Percentiles rank a stretch among this genome's conserved stretches.
These are phyloP conservation scores for Daldinia decipiens DNA, from an alignment of 495 filamentous ascomycete genomes.

Conservation along the genomic window DNA sequence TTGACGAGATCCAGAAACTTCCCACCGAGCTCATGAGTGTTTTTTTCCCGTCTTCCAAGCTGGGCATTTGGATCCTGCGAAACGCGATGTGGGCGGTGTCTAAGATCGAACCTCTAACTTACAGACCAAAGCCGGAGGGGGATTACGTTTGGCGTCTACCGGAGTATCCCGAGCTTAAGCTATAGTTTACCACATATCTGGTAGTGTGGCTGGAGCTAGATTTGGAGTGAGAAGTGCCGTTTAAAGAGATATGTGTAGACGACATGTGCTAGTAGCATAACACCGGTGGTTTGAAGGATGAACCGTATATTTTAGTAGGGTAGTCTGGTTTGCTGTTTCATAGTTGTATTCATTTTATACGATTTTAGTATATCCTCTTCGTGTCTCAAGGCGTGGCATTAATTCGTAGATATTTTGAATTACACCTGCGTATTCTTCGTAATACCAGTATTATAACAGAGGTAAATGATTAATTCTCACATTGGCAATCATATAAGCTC, in stretches of 20 bases:
- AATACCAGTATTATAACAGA: too few species aligned
- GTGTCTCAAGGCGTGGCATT: too few species aligned
- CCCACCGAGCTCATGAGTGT: slow-evolving; percentile 19
- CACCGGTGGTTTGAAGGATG: too few species aligned
- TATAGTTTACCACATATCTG: neutral
- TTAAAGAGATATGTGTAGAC: too few species aligned
- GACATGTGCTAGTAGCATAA: too few species aligned
- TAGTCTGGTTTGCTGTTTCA: neutral
- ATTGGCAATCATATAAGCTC: too few species aligned
- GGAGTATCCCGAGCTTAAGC: slow-evolving; percentile 51
- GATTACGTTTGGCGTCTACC: slow-evolving; percentile 53
- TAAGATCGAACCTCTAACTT: slow-evolving; percentile 42
- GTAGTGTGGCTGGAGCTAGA: neutral
- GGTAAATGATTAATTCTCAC: too few species aligned
- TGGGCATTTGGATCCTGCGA: slow-evolving; percentile 47
- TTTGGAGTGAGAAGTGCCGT: neutral
- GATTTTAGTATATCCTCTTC: neutral
- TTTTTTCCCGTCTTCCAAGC: slow-evolving; percentile 43
- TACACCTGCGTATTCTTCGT: too few species aligned
- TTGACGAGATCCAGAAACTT: slow-evolving; percentile 51
- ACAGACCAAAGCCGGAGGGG: slow-evolving; percentile 41
- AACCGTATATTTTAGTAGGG: neutral
- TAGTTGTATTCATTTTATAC: neutral
- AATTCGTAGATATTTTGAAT: too few species aligned
- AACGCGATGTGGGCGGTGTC: slow-evolving; percentile 48